These are phyloP conservation scores for Exophiala bonariae DNA, from an alignment of 2,329 filamentous ascomycete genomes.

Conservation along the genomic window DNA sequence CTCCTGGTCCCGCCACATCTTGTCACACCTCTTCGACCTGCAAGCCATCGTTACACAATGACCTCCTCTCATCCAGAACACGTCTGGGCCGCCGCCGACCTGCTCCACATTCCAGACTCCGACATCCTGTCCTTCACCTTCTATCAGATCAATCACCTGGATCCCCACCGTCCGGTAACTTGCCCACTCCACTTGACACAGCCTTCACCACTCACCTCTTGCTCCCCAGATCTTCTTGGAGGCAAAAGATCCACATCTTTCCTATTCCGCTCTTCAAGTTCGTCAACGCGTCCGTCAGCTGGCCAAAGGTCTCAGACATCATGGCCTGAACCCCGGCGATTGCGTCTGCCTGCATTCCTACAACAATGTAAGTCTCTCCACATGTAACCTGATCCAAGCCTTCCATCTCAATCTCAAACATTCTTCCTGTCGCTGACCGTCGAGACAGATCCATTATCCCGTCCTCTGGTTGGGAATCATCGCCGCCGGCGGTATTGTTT, in stretches of 20 bases:
- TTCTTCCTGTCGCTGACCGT: too few relatives aligned
- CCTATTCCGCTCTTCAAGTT: constrained; percentile 38
- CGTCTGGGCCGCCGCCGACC: constrained; percentile 7
- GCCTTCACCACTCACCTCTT: not conserved
- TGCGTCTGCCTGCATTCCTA: constrained; percentile 45
- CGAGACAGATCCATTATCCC: constrained; percentile 38
- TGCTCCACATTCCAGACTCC: constrained; percentile 9
- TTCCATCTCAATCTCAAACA: constrained; percentile 8
- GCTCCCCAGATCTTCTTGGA: constrained; percentile 40
- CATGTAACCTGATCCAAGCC: constrained; percentile 15
- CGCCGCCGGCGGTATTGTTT: constrained; percentile 50
- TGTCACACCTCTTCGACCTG: constrained; percentile 16
- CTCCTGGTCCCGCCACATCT: constrained; percentile 6
- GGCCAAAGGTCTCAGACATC: constrained; percentile 41
- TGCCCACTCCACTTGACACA: too few relatives aligned
- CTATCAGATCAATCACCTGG: constrained; percentile 35
- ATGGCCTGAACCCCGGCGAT: constrained; percentile 40
- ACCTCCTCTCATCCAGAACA: constrained; percentile 5
- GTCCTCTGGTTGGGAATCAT: constrained; percentile 43
- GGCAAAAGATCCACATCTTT: constrained; percentile 39
- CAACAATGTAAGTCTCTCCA: constrained; percentile 39
- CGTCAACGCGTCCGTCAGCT: constrained; percentile 37
- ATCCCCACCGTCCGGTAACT: constrained; percentile 15
- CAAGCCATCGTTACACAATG: constrained; percentile 24
- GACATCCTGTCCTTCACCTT: constrained; percentile 46